Evolutionary conservation across 768 basidiomycete species (phyloP).

Genomic region (Mrakia gelida): DNA sequence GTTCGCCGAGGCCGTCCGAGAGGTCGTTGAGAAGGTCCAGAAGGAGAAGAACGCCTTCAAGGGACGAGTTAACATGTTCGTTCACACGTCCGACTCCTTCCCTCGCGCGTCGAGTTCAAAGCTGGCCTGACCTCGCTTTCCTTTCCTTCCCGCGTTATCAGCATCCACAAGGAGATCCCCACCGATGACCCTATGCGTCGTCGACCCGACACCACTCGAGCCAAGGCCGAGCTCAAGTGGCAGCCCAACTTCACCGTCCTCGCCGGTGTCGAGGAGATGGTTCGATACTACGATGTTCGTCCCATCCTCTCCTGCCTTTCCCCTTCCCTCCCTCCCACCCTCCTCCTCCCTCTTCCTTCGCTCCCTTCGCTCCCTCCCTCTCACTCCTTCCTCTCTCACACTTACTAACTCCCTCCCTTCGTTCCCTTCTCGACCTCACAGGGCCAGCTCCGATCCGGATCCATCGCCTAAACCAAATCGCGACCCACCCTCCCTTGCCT

Average conservation of each 20-base stretch:
- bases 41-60: constrained; percentile 52
- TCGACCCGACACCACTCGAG: constrained; percentile 85
- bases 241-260: constrained; percentile 85
- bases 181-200: constrained; percentile 92
- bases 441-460: constrained; percentile 14
- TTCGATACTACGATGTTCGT: constrained; percentile 11
- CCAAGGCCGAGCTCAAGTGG: constrained; percentile 79
- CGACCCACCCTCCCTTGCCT: too few species aligned
- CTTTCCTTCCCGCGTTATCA: background rate
- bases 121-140: background rate
- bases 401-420: too few species aligned
- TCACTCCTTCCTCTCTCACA: too few species aligned
- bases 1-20: constrained; percentile 86
- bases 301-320: too few species aligned
- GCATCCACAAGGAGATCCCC: constrained; percentile 48
- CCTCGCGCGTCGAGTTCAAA: background rate
- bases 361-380: too few species aligned
- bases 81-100: background rate
- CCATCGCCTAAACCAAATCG: constrained; percentile 20
- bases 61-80: constrained; percentile 42
- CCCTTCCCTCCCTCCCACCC: too few species aligned
- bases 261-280: constrained; percentile 33
- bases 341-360: too few species aligned
- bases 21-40: constrained; percentile 90
- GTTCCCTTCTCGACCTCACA: too few species aligned